Evolutionary conservation across 164 flowering plant genomes (phyloP).

Genomic region (Stephania yunnanensis): DNA sequence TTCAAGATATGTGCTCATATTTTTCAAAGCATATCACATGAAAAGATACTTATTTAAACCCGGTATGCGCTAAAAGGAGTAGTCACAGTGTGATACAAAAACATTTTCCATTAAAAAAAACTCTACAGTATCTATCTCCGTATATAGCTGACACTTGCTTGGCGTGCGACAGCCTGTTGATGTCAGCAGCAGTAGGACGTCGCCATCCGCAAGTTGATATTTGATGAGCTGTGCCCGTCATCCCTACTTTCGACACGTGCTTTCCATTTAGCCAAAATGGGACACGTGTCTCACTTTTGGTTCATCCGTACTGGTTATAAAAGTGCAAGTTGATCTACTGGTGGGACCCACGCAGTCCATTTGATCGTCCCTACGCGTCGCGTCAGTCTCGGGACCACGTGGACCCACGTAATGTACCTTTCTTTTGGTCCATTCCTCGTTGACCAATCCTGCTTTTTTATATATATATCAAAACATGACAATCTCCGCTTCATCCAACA

Average conservation of each 20-base stretch:
- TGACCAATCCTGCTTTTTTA: too few relatives aligned
- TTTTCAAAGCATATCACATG: too few relatives aligned
- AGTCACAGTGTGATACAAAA: too few relatives aligned
- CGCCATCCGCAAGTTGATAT: not conserved
- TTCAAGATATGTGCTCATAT: too few relatives aligned
- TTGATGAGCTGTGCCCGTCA: slow-evolving; percentile 3
- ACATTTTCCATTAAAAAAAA: too few relatives aligned
- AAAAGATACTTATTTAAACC: too few relatives aligned
- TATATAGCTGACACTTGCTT: slow-evolving; percentile 1
- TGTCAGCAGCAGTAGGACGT: slow-evolving; percentile 4
- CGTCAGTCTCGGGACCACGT: not conserved
- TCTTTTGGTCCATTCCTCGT: not conserved
- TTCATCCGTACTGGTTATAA: not conserved
- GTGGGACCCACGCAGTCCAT: not conserved
- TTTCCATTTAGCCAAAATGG: not conserved
- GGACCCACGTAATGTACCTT: not conserved
- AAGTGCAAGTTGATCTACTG: slow-evolving; percentile 1
- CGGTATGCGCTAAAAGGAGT: too few relatives aligned
- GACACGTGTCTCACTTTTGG: not conserved
- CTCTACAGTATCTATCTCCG: not conserved
- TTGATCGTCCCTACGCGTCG: slow-evolving; percentile 1
- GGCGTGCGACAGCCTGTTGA: slow-evolving; percentile 11
- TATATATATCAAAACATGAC: too few relatives aligned
- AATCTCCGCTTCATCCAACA: too few relatives aligned
- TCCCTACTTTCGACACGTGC: slow-evolving; percentile 5